phyloP scores from a whole-genome alignment of 768 basidiomycete species.

The Chiua virens region DNA sequence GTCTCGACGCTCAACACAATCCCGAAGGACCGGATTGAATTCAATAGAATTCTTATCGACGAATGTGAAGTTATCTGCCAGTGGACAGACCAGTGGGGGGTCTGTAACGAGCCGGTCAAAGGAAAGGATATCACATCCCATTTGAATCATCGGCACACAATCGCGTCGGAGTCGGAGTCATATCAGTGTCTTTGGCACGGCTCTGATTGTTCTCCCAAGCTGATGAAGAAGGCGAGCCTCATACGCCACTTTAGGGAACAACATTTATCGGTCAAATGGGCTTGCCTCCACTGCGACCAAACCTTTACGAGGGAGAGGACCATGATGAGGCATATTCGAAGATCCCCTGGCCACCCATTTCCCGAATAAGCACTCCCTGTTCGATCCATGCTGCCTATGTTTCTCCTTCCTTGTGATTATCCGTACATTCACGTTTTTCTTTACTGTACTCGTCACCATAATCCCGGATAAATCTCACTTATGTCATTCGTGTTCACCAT shows the following conservation, averaged over 20 bases:
- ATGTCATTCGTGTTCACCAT: neutral
- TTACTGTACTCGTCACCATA: neutral
- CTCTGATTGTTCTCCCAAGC: neutral
- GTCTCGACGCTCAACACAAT: neutral
- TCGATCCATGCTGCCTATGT: neutral
- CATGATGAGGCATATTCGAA: neutral
- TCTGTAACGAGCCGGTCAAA: neutral
- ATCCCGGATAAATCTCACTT: neutral
- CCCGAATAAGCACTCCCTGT: too few species aligned
- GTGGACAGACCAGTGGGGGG: neutral
- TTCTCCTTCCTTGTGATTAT: neutral
- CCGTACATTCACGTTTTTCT: neutral
- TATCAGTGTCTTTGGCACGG: constrained; percentile 13
- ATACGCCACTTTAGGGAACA: constrained; percentile 12
- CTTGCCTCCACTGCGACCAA: neutral
- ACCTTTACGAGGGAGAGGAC: constrained; percentile 7
- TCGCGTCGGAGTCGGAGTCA: neutral
- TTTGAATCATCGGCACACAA: neutral
- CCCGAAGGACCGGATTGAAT: constrained; percentile 2
- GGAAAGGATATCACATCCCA: constrained; percentile 3
- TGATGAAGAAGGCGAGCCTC: constrained; percentile 1
- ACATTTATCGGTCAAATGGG: constrained; percentile 13
- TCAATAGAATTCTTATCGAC: constrained; percentile 2
- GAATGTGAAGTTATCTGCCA: neutral
- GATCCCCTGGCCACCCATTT: neutral